A percentile compares a stretch with the other conserved stretches of the same genome.
phyloP scores from a whole-genome alignment of 345 rosid species.

The Boechera divaricarpa region DNA sequence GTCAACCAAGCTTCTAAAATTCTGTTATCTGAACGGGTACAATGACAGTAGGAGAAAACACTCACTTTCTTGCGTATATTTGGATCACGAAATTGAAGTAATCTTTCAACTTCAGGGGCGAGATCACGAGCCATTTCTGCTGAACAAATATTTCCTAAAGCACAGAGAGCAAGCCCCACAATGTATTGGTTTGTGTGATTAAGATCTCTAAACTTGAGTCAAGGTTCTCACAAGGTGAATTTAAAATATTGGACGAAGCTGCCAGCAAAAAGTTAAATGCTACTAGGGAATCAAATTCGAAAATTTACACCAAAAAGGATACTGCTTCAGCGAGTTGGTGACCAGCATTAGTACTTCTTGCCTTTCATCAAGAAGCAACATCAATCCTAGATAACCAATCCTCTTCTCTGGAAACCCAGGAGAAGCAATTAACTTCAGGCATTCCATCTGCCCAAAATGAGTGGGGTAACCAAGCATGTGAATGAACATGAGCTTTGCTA shows the following conservation, averaged over 20 bases:
- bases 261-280: background rate
- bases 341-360: slow-evolving; percentile 98
- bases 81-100: slow-evolving; percentile 95
- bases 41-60: slow-evolving; percentile 22
- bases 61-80: slow-evolving; percentile 92
- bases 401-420: slow-evolving; percentile 98
- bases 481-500: slow-evolving; percentile 98
- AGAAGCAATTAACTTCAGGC: slow-evolving; percentile 90
- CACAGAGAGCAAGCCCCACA: slow-evolving; percentile 99
- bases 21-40: background rate
- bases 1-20: background rate
- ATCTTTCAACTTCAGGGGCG: slow-evolving; percentile 95
- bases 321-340: slow-evolving; percentile 97
- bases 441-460: slow-evolving; percentile 99
- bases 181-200: slow-evolving; percentile 92
- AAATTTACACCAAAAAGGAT: slow-evolving; percentile 55
- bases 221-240: slow-evolving; percentile 54
- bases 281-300: slow-evolving; percentile 14
- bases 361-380: slow-evolving; percentile 99
- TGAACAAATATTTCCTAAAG: slow-evolving; percentile 94
- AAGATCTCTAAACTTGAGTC: slow-evolving; percentile 73
- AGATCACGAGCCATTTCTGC: slow-evolving; percentile 99
- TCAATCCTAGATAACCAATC: slow-evolving; percentile 92
- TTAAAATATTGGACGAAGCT: background rate
- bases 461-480: slow-evolving; percentile 99